A percentile compares a stretch with the other conserved stretches of the same genome.
Evolutionary conservation across 192 early-diverging fungal genomes (phyloP).

Genomic region (Coemansia sp.): DNA sequence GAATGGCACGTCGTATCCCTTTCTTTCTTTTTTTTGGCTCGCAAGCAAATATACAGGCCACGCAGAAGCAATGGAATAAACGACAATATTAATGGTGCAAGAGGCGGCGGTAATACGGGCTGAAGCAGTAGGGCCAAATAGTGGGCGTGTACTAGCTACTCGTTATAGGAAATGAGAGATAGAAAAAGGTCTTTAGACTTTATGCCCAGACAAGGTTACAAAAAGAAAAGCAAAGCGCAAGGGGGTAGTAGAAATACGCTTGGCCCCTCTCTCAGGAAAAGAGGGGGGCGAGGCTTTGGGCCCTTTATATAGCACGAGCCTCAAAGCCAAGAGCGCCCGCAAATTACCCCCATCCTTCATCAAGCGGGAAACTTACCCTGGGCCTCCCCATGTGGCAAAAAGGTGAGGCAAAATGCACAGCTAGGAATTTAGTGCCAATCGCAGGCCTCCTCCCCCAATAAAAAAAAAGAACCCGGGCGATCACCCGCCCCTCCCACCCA

Average conservation of each 20-base stretch:
- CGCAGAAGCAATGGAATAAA: not conserved
- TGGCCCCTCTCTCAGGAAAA: slow-evolving; percentile 3
- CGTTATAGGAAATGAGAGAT: not conserved
- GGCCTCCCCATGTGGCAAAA: not conserved
- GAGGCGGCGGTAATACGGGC: slow-evolving; percentile 2
- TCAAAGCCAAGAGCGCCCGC: not conserved
- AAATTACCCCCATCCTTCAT: not conserved
- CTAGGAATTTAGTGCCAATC: slow-evolving; percentile 2
- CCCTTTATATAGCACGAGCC: not conserved
- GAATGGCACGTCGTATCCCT: not conserved
- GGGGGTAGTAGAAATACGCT: not conserved
- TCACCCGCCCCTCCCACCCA: slow-evolving; percentile 3
- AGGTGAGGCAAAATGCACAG: not conserved
- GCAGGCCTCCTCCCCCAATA: not conserved
- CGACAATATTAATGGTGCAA: not conserved
- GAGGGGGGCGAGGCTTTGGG: not conserved
- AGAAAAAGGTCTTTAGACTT: not conserved
- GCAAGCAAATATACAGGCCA: not conserved
- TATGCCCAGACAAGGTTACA: not conserved
- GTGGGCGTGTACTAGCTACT: not conserved
- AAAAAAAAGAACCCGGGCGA: not conserved
- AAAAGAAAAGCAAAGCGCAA: not conserved
- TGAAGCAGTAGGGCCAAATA: slow-evolving; percentile 2
- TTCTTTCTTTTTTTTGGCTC: not conserved
- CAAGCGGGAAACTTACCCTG: not conserved